Conservation (phyloP, 352 stramenopile genomes). For the Peronosclerospora sorghi region DNA sequence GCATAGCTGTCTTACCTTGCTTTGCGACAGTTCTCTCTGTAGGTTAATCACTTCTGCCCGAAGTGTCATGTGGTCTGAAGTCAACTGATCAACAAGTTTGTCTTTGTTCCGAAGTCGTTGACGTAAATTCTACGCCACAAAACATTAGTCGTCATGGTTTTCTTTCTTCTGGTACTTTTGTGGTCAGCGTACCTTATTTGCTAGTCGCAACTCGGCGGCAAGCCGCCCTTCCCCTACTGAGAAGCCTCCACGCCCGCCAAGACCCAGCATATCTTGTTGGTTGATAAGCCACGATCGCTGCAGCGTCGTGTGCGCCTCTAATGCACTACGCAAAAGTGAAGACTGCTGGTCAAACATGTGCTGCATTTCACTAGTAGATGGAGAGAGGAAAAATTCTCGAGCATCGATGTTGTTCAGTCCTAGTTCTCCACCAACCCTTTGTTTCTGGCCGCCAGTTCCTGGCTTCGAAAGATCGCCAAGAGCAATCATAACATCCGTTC, state of each 20-base stretch:
- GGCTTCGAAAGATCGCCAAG: constrained; percentile 38
- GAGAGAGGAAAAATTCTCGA: constrained; percentile 68
- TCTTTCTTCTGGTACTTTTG: background rate
- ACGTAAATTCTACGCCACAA: constrained; percentile 50
- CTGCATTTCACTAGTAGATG: constrained; percentile 81
- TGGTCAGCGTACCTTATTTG: constrained; percentile 63
- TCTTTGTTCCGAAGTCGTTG: constrained; percentile 75
- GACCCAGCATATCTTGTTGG: constrained; percentile 58
- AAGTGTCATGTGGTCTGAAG: constrained; percentile 56
- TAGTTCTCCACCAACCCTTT: constrained; percentile 36
- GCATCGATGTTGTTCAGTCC: constrained; percentile 48
- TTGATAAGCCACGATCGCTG: constrained; percentile 70
- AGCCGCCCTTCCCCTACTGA: constrained; percentile 76
- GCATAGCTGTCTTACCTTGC: constrained; percentile 27
- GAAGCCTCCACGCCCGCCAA: constrained; percentile 38
- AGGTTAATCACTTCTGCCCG: constrained; percentile 43
- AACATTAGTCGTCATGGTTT: background rate
- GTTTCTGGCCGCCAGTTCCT: constrained; percentile 17
- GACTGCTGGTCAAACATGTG: constrained; percentile 85
- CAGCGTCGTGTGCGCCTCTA: constrained; percentile 65
- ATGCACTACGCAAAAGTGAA: constrained; percentile 43
- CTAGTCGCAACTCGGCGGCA: constrained; percentile 64
- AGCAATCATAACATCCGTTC: constrained; percentile 67
- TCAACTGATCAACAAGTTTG: constrained; percentile 70
- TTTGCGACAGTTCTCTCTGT: constrained; percentile 46